Evolutionary conservation across 805 yeast species (phyloP), one percentile per base, ranked within the genome.

Genomic region (Zygosaccharomyces siamensis): DNA sequence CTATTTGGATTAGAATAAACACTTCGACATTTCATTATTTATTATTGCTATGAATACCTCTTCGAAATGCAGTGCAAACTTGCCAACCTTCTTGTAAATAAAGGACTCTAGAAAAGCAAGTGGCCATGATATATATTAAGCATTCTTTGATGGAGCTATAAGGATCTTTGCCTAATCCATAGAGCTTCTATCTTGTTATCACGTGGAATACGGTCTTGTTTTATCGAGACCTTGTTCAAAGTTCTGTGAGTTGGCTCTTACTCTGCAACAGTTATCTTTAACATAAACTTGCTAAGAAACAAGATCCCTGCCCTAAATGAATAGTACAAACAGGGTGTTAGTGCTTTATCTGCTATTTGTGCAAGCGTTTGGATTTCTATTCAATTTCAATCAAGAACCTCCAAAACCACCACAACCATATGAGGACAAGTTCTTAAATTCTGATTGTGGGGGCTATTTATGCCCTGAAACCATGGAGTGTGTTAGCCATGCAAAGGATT

Each of bases 401-500:
- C 71, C 61, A 37, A 62, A 57, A 28, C 63, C 57, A 39, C 61
- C 52, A 36, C 49, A 53, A 16, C 46, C 67, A 1, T 70, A 60
- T 48, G 76, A 73, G 54, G 72, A 71, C 10, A 56, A 46, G 12
- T 60, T 69, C 39, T 52, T 74, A 32, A 59, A 68, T 48, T 63
- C 63, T 51, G 69, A 72, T 3, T 93, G 99, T 62, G 66, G 69
- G 7, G 71, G 72, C 5, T 92, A 83, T 63, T 67, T 92, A 31
- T 93, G 99, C 63, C 88, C 88, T 3, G 95, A 83, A 56, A 88
- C 97, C 0, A 72, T 82, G 36, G 73, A 73, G 7, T 93, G 99
- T 70, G 99, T 88, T 0, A 73, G 75, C 1, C 59, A 67, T 1
- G 80, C 88, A 0, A 56, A 74, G 6, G 86, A 83, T 45, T 93